A percentile compares a stretch with the other conserved stretches of the same genome.
Conservation (phyloP, 331 rosid genomes). For the Dryas integrifolia region DNA sequence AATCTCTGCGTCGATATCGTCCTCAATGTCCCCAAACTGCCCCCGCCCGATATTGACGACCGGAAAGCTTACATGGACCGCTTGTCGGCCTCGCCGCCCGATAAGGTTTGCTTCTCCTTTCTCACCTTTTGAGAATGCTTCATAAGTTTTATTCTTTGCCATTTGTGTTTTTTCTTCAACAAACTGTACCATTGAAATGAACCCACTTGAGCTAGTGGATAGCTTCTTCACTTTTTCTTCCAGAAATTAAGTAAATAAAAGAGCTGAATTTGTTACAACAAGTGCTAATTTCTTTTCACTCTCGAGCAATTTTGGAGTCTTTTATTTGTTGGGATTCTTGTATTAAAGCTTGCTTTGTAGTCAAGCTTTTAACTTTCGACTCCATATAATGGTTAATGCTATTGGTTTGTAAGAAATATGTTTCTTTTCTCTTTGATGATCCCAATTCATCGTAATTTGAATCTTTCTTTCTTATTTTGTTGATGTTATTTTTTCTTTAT, state of each 20-base stretch:
- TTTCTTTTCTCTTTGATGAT: too few species aligned
- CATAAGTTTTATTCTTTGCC: not conserved
- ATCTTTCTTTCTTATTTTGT: not conserved
- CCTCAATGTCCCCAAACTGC: constrained; percentile 73
- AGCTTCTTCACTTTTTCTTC: not conserved
- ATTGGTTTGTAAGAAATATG: too few species aligned
- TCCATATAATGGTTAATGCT: too few species aligned
- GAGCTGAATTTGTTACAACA: not conserved
- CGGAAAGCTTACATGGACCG: constrained; percentile 78
- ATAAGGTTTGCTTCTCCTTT: constrained; percentile 48
- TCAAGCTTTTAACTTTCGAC: not conserved
- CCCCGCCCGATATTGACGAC: constrained; percentile 49
- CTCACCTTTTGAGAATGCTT: not conserved
- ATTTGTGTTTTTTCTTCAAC: not conserved
- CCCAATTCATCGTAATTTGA: not conserved
- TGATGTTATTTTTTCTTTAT: not conserved
- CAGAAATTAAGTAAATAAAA: not conserved
- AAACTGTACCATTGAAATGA: not conserved
- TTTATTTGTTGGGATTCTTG: constrained; percentile 1
- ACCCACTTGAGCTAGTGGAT: not conserved
- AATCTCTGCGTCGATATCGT: constrained; percentile 92
- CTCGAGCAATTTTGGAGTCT: not conserved
- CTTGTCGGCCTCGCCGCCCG: constrained; percentile 72
- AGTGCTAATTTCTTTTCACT: not conserved
- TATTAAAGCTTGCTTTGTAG: not conserved